A percentile compares a stretch with the other conserved stretches of the same genome.
These are phyloP conservation scores for Aaosphaeria arxii DNA, from an alignment of 2,329 filamentous ascomycete genomes.

Conservation along the genomic window DNA sequence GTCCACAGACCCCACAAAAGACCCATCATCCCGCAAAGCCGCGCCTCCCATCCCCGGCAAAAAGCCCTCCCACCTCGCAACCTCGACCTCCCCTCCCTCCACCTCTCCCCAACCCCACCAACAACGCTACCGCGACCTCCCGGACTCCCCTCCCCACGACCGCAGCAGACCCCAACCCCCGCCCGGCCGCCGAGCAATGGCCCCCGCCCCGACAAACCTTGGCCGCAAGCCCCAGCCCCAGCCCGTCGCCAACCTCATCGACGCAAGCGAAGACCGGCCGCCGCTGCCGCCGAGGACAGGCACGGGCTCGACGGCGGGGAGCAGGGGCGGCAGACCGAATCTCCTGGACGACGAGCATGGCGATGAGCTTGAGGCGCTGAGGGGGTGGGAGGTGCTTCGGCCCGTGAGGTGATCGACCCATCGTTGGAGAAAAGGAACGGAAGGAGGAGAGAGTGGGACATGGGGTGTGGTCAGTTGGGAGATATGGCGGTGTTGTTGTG, in stretches of 20 bases:
- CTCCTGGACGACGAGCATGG: slow-evolving; percentile 33
- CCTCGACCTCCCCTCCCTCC: slow-evolving; percentile 4
- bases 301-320: slow-evolving; percentile 18
- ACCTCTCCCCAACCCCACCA: slow-evolving; percentile 10
- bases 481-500: too few species aligned
- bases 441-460: too few species aligned
- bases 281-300: slow-evolving; percentile 31
- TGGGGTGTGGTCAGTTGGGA: too few species aligned
- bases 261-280: slow-evolving; percentile 18
- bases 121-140: slow-evolving; percentile 22
- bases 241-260: slow-evolving; percentile 17
- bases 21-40: slow-evolving; percentile 24
- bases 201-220: slow-evolving; percentile 9
- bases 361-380: slow-evolving; percentile 31
- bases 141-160: slow-evolving; percentile 1
- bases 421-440: too few species aligned
- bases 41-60: slow-evolving; percentile 31
- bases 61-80: slow-evolving; percentile 26
- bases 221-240: slow-evolving; percentile 6
- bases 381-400: slow-evolving; percentile 39
- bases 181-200: slow-evolving; percentile 24
- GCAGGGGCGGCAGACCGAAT: slow-evolving; percentile 13
- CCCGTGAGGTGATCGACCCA: slow-evolving; percentile 13
- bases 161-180: slow-evolving; percentile 12
- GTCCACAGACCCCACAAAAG: not conserved